Evolutionary conservation across 257 asterid genomes (phyloP), one percentile per base, ranked within the genome.

Genomic region (Scutellaria minor): DNA sequence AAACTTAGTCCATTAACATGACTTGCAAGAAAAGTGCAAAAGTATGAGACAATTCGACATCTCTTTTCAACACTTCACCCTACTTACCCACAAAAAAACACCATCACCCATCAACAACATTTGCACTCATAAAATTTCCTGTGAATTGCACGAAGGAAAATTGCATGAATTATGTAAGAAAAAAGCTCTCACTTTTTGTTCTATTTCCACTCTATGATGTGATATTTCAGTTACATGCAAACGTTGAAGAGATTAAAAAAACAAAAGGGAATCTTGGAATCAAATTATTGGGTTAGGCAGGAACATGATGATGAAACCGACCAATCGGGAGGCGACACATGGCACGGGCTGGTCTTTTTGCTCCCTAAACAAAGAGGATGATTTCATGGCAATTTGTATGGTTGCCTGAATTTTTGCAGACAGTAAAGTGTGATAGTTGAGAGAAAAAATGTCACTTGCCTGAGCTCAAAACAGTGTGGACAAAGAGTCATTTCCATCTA

Each of bases 221-320:
- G 76, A 78, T 70, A 72, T 51, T 13, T 77, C 80, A 78, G 56
- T 79, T 76, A 42, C 89, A 76, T 76, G 89, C 64, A 31, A 47
- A 62, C 31, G 66, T 77, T 14, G 46, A 58, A 54, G 54, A 55
- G 39, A 12, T 14, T 1, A 1, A 24, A 1, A 24, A 24, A 6
- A 48, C 63, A 41, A 55, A 11, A 46, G 70, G 67, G 62, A 54
- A 60, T 71, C 71, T 58, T 24, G 51, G 42, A 24, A 24, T 12
- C 51, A 44, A 14, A 69, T 66, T 40, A 74, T 69, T 72, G 77
- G 77, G 77, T 67, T 46, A 71, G 70, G 74, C 50, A 78, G 60
- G 73, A 64, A 78, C 75, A 78, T 14, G 78, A 44, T 45, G 40
- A 20, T 7, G 78, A 71, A 24, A 2, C 6, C 50, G 37, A 37